Conservation (phyloP, 2,329 filamentous ascomycete species). For the Fusarium pilosicola region DNA sequence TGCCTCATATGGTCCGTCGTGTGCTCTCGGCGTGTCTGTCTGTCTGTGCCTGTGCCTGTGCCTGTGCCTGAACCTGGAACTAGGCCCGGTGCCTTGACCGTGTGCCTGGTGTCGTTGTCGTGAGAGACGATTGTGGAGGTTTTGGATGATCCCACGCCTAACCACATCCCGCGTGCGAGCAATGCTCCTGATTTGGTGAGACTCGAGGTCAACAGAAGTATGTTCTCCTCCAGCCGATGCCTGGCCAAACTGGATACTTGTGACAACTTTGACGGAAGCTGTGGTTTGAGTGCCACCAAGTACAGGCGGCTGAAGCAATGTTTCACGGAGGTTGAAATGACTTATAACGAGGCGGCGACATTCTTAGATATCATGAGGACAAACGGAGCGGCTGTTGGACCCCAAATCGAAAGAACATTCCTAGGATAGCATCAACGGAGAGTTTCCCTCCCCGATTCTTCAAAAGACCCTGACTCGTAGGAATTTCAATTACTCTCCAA, state of each 20-base stretch:
- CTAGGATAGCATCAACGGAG: slow-evolving; percentile 14
- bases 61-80: slow-evolving; percentile 25
- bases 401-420: slow-evolving; percentile 12
- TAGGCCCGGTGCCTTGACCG: not conserved
- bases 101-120: slow-evolving; percentile 16
- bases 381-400: slow-evolving; percentile 2
- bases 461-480: slow-evolving; percentile 8
- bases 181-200: slow-evolving; percentile 14
- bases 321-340: slow-evolving; percentile 36
- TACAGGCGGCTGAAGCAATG: slow-evolving; percentile 39
- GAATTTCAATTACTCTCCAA: not conserved
- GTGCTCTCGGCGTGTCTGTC: slow-evolving; percentile 24
- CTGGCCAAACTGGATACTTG: slow-evolving; percentile 4
- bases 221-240: not conserved
- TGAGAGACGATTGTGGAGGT: slow-evolving; percentile 18
- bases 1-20: slow-evolving; percentile 6
- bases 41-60: slow-evolving; percentile 1
- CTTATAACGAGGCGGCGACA: slow-evolving; percentile 5
- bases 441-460: not conserved
- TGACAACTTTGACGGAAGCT: slow-evolving; percentile 11
- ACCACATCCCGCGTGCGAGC: slow-evolving; percentile 10
- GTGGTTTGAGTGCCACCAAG: slow-evolving; percentile 28
- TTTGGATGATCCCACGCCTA: slow-evolving; percentile 13
- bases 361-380: not conserved
- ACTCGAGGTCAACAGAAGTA: not conserved